phyloP scores from a whole-genome alignment of 768 basidiomycete genomes.

The Saitozyma podzolica region DNA sequence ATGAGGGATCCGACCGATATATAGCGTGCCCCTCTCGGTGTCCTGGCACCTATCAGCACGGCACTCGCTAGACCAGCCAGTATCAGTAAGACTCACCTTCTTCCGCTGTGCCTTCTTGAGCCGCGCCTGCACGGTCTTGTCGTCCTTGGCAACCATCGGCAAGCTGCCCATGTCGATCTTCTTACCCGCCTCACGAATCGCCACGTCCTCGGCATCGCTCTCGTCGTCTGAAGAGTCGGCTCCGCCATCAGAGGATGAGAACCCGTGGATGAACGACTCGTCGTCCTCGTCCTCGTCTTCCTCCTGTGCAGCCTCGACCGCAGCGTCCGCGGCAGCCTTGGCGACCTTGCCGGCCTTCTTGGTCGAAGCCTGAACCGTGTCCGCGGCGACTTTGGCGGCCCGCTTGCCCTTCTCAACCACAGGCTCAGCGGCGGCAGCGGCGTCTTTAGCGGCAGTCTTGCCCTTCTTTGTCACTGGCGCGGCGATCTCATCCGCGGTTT shows the following conservation, averaged over 20 bases:
- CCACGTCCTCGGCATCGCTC: slow-evolving; percentile 57
- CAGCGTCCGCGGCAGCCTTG: slow-evolving; percentile 24
- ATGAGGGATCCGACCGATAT: slow-evolving; percentile 87
- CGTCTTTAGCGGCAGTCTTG: slow-evolving; percentile 13
- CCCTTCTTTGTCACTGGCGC: slow-evolving; percentile 17
- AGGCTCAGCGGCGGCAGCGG: slow-evolving; percentile 13
- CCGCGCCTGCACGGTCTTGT: slow-evolving; percentile 67
- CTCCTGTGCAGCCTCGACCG: slow-evolving; percentile 25
- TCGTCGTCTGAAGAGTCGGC: slow-evolving; percentile 67
- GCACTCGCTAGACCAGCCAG: background rate
- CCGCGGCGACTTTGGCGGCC: slow-evolving; percentile 14
- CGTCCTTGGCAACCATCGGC: slow-evolving; percentile 86
- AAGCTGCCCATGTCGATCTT: slow-evolving; percentile 68
- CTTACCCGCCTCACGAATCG: slow-evolving; percentile 49
- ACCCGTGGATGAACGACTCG: slow-evolving; percentile 46
- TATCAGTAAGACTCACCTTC: slow-evolving; percentile 59
- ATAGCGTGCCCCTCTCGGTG: slow-evolving; percentile 78
- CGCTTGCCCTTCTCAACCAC: slow-evolving; percentile 32
- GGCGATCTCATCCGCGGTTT: slow-evolving; percentile 6
- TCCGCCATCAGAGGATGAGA: slow-evolving; percentile 59
- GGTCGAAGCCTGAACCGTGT: slow-evolving; percentile 2
- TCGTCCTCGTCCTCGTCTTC: slow-evolving; percentile 25
- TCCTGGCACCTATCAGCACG: slow-evolving; percentile 52
- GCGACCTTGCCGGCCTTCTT: slow-evolving; percentile 19
- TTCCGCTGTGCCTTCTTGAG: slow-evolving; percentile 62